These are phyloP conservation scores for Pachysandra terminalis DNA, from an alignment of 164 flowering plant species.

Conservation along the genomic window DNA sequence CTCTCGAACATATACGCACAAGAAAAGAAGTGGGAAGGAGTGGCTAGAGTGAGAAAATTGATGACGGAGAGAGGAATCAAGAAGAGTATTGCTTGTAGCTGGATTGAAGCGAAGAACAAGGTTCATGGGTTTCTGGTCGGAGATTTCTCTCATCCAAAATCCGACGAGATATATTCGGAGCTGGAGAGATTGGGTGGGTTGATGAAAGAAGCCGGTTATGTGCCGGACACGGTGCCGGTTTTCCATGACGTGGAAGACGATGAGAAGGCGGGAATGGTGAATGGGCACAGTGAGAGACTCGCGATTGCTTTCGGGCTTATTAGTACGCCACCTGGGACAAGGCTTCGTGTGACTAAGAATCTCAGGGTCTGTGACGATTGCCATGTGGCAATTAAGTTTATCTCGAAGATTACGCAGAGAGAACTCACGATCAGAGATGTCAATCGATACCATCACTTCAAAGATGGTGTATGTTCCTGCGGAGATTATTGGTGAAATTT, in stretches of 20 bases:
- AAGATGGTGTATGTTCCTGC: conserved; percentile 48
- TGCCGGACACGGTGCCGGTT: conserved; percentile 37
- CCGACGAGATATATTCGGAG: conserved; percentile 38
- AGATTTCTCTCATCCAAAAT: conserved; percentile 40
- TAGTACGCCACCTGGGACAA: conserved; percentile 39
- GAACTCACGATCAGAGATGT: conserved; percentile 45
- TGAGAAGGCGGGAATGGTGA: conserved; percentile 40
- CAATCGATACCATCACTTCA: conserved; percentile 50
- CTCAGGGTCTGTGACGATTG: conserved; percentile 53
- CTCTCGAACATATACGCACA: conserved; percentile 51
- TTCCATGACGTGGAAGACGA: conserved; percentile 54
- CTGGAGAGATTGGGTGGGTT: conserved; percentile 27
- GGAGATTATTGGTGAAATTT: conserved; percentile 50
- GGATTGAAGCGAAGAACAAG: conserved; percentile 43
- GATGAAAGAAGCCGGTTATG: conserved; percentile 42
- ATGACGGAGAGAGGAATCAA: conserved; percentile 37
- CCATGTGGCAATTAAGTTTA: conserved; percentile 43
- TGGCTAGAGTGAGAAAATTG: conserved; percentile 30
- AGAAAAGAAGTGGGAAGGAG: conserved; percentile 53
- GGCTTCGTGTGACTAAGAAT: conserved; percentile 43
- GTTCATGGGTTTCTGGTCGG: conserved; percentile 44
- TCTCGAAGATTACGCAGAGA: conserved; percentile 42
- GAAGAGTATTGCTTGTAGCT: conserved; percentile 41
- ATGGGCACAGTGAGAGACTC: conserved; percentile 45
- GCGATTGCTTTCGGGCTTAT: conserved; percentile 55